Conservation (phyloP, 2,329 filamentous ascomycete species). For the Rugonectria rugulosa region DNA sequence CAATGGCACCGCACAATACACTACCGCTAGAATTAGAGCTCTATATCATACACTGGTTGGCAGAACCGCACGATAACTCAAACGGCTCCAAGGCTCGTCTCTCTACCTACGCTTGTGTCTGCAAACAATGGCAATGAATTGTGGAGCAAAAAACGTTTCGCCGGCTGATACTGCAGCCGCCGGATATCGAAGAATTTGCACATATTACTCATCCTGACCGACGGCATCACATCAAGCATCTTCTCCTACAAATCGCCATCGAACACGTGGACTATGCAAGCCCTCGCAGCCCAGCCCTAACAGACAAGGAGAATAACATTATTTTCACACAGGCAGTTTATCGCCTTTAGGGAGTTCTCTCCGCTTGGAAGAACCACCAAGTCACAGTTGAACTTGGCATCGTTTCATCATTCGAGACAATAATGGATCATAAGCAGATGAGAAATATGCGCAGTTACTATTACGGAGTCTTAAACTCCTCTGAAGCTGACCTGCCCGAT, state of each 20-base stretch:
- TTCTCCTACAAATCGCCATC: constrained; percentile 16
- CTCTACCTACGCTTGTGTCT: constrained; percentile 13
- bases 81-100: neutral
- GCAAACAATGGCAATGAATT: constrained; percentile 11
- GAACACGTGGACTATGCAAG: neutral
- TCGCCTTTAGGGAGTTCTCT: constrained; percentile 18
- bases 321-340: constrained; percentile 1
- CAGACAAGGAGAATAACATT: neutral
- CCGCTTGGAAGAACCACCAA: constrained; percentile 9
- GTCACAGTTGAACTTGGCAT: constrained; percentile 24
- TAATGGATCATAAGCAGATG: neutral
- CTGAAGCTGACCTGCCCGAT: neutral
- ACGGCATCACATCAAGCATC: constrained; percentile 5
- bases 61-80: neutral
- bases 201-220: neutral
- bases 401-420: constrained; percentile 1
- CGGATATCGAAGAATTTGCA: constrained; percentile 4
- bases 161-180: constrained; percentile 6
- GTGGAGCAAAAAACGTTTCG: constrained; percentile 15
- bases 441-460: neutral
- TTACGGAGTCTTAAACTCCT: neutral
- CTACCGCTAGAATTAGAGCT: constrained; percentile 15
- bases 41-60: constrained; percentile 6
- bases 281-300: too few species aligned
- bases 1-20: neutral